Evolutionary conservation across 495 filamentous ascomycete species (phyloP).

Genomic region (Neurospora sp.): DNA sequence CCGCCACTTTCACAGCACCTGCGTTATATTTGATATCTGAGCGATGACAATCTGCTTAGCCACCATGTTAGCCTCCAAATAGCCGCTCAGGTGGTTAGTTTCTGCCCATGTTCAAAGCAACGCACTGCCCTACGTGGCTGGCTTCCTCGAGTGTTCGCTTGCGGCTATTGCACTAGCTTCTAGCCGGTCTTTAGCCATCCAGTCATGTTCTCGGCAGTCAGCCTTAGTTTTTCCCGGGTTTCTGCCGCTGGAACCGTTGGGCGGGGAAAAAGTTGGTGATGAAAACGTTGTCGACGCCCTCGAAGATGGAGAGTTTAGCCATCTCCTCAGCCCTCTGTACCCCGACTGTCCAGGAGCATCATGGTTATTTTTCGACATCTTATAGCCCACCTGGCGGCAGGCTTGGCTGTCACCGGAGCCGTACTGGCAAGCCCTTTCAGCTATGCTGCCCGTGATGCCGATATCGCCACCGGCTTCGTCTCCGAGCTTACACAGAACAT

Average conservation of each 20-base stretch:
- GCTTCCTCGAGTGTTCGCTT: neutral
- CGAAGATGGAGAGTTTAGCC: neutral
- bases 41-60: neutral
- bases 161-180: neutral
- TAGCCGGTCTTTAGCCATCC: neutral
- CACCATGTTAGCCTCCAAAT: neutral
- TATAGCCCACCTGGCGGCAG: neutral
- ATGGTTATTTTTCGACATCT: neutral
- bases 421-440: neutral
- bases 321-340: neutral
- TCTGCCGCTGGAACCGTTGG: neutral
- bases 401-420: neutral
- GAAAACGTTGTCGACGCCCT: neutral
- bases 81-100: no score
- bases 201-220: neutral
- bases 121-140: neutral
- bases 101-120: neutral
- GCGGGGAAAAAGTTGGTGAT: neutral
- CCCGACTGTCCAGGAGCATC: neutral
- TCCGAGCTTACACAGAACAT: conserved; percentile 13
- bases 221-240: neutral
- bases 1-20: no score
- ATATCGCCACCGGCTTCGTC: conserved; percentile 14
- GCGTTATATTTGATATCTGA: neutral
- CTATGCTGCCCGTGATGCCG: neutral